Conservation (phyloP, 352 stramenopile genomes). For the Aphanomyces invadans region DNA sequence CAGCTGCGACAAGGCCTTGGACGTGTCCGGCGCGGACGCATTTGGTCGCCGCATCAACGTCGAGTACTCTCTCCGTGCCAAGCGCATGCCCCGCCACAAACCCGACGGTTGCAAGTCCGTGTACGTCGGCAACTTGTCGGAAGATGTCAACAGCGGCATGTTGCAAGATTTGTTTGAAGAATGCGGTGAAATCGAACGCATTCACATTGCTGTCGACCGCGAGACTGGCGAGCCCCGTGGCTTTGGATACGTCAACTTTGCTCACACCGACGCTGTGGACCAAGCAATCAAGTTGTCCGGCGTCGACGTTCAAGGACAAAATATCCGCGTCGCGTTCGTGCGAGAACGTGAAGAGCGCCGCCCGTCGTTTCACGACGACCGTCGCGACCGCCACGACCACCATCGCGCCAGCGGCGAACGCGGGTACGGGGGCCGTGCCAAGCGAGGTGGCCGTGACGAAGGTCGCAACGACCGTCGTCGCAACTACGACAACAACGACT, state of each 20-base stretch:
- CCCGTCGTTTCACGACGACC: neutral
- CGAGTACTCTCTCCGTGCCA: conserved; percentile 76
- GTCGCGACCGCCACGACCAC: neutral
- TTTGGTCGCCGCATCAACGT: conserved; percentile 90
- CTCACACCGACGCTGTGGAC: conserved; percentile 89
- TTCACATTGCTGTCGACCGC: conserved; percentile 93
- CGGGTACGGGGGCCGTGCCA: conserved; percentile 19
- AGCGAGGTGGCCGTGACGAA: conserved; percentile 17
- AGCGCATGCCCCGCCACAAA: conserved; percentile 83
- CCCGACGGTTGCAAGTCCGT: conserved; percentile 92
- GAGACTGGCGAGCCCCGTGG: conserved; percentile 98
- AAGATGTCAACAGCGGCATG: conserved; percentile 93
- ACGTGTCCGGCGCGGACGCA: conserved; percentile 89
- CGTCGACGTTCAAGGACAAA: conserved; percentile 86
- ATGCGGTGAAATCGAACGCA: conserved; percentile 92
- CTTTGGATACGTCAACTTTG: conserved; percentile 98
- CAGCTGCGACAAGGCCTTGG: conserved; percentile 85
- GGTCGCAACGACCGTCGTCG: neutral
- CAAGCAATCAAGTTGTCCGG: conserved; percentile 88
- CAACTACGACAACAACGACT: conserved; percentile 13
- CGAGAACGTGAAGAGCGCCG: conserved; percentile 14
- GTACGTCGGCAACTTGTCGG: conserved; percentile 97
- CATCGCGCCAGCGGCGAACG: neutral
- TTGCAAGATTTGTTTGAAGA: conserved; percentile 89
- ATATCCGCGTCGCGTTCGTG: conserved; percentile 89